These are phyloP conservation scores for Physcia stellaris DNA, from an alignment of 495 filamentous ascomycete species.

Conservation along the genomic window DNA sequence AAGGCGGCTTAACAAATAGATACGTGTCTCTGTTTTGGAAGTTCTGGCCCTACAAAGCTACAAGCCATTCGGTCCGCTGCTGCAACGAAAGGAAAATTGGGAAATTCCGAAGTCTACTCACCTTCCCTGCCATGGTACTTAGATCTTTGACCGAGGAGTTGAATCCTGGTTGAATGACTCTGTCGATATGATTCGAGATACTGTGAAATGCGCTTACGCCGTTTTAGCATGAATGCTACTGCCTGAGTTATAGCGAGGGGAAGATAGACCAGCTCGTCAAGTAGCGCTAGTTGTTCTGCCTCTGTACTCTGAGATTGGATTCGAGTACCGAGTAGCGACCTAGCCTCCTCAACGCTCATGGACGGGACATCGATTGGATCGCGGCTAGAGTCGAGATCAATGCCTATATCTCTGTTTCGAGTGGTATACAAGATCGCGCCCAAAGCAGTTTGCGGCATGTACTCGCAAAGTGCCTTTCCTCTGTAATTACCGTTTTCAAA, in stretches of 20 bases:
- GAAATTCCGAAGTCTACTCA: too few species aligned
- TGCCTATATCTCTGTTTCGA: conserved; percentile 16
- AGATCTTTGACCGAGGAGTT: too few species aligned
- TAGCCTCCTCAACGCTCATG: conserved; percentile 11
- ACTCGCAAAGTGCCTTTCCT: conserved; percentile 7
- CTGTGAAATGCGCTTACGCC: conserved; percentile 12
- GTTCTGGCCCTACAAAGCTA: too few species aligned
- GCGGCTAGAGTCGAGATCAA: conserved; percentile 7
- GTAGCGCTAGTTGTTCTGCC: conserved; percentile 15
- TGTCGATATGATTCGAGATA: conserved; percentile 22
- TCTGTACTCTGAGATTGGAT: conserved; percentile 3
- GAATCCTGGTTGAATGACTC: conserved; percentile 21
- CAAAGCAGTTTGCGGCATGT: conserved; percentile 3
- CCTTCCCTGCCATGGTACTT: too few species aligned
- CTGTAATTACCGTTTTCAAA: conserved; percentile 4
- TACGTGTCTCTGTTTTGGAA: too few species aligned
- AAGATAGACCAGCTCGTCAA: conserved; percentile 22
- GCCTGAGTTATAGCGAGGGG: conserved; percentile 24
- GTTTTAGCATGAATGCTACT: conserved; percentile 20
- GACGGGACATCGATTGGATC: conserved; percentile 16
- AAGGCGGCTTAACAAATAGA: too few species aligned
- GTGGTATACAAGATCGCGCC: conserved; percentile 18
- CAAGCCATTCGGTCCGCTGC: conserved; percentile 28
- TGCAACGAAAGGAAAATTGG: conserved; percentile 25
- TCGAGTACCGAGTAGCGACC: conserved; percentile 12